Conservation (phyloP, 2,329 filamentous ascomycete species). For the Arthrinium puccinioides region DNA sequence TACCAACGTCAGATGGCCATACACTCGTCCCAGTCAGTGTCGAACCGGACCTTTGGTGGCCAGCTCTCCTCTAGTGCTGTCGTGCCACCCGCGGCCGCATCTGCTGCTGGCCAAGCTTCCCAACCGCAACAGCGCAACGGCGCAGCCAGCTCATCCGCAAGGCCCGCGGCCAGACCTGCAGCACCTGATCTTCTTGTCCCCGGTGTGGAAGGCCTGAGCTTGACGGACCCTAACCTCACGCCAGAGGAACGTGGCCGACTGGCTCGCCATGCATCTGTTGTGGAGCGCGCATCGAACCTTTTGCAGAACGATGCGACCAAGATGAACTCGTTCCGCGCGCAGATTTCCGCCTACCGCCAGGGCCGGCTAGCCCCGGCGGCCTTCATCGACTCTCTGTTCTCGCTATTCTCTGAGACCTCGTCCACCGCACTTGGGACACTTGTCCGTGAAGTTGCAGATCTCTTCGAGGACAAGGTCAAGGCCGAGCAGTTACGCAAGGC, state of each 20-base stretch:
- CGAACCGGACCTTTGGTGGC: conserved; percentile 76
- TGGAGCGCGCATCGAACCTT: conserved; percentile 76
- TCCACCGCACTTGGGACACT: conserved; percentile 80
- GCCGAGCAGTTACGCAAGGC: conserved; percentile 68
- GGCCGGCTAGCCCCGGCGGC: conserved; percentile 63
- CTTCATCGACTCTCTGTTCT: conserved; percentile 81
- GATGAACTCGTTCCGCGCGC: conserved; percentile 67
- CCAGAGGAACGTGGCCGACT: conserved; percentile 76
- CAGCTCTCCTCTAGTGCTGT: conserved; percentile 57
- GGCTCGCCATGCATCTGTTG: conserved; percentile 74
- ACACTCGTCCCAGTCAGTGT: conserved; percentile 75
- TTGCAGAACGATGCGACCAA: conserved; percentile 71
- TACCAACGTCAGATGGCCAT: conserved; percentile 90
- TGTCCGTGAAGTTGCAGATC: conserved; percentile 82
- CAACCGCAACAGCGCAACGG: conserved; percentile 7
- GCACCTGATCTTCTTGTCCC: conserved; percentile 13
- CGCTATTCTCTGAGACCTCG: conserved; percentile 71
- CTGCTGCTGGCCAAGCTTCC: conserved; percentile 35
- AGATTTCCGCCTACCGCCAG: conserved; percentile 72
- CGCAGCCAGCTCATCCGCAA: conserved; percentile 20
- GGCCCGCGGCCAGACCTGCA: conserved; percentile 17
- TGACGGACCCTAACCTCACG: conserved; percentile 48
- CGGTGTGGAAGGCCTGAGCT: conserved; percentile 42
- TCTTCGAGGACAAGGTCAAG: conserved; percentile 79
- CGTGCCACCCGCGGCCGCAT: conserved; percentile 13